Base-by-base conservation (phyloP, 2,329 filamentous ascomycete species). In the Trichoderma sp. region DNA sequence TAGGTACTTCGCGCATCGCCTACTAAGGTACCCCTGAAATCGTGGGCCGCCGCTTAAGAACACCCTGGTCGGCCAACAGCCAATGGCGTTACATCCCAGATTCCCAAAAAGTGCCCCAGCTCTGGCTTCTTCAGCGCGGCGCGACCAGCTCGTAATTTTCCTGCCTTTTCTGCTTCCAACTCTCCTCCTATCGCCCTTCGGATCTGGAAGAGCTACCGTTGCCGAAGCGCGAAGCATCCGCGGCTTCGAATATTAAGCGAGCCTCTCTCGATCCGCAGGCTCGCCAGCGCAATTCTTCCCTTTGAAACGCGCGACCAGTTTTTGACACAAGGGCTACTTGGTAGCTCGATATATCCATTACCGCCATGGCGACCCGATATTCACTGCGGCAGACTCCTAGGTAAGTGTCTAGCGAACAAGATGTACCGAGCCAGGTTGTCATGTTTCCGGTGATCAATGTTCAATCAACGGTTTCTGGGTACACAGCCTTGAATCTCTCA, bases 331-430 rank as follows among this genome's bases (percentile, higher is more conserved):
- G 68, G 51, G 58, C 39, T 26, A 32, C 37, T 34, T 21, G 43
- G 11, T 59, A 39, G n/a, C 56, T 54, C 34, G 56, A 39, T 8
- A 49, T 14, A 21, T 28, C 32, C 24, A 68, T 67, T 59, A 49
- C 69, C 52, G 70, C 56, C 66, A 75, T 75, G 73, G 73, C 74
- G 54, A 64, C 69, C 43, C 70, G 74, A 69, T 77, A 77, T 68
- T 77, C 76, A n/a, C 70, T 77, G 14, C 73, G 76, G 37, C 75
- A 77, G 68, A 77, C 75, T 43, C 76, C 76, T 8, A 76, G 72
- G 76, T 77, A 71, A 69, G 75, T 66, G 13, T 10, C 52, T 11
- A n/a, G 21, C 52, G 32, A 39, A 32, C 46, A 46, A n/a, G 5
- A 54, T 11, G 14, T 34, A 21, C 49, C 34, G 16, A 30, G 60